Evolutionary conservation across 1,139 yeast genomes (phyloP), one percentile per base, ranked within the genome.

Genomic region (Diutina sp.): DNA sequence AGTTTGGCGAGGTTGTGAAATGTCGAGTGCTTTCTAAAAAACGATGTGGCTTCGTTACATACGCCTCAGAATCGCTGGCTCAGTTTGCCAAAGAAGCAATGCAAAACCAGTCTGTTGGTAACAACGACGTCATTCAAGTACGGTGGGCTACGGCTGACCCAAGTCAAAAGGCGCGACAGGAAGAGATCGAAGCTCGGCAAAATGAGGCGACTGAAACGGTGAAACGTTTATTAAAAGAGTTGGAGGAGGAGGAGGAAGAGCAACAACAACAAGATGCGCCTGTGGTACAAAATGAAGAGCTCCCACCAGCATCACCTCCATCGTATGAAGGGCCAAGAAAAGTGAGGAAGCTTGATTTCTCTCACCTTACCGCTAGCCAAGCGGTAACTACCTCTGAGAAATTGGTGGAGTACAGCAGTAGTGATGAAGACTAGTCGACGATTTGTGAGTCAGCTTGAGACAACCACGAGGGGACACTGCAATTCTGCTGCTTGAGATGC

Each of bases 41-140:
- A 63, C 83, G 84, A 50, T 84, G 93, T 67, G 97, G 90, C 0
- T 91, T 93, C 70, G 80, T 93, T 8, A 85, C 89, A 0, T 93
- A 74, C 66, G 75, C 76, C 57, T 68, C 77, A 51, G 96, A 89
- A 63, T 68, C 77, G 38, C 84, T 80, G 65, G 97, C 97, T 0
- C 97, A 91, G 67, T 91, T 91, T 74, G 97, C 96, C 0, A 88
- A 89, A 65, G 98, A 90, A 66, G 96, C 96, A 2, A 87, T 90
- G 96, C 81, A 85, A 52, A 83, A 84, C 57, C 98, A 93, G 66
- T 78, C 88, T 6, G 69, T 91, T 35, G 73, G 72, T 29, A 83
- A 78, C 9, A 77, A 81, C 55, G 96, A 88, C 59, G 76, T 87
- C 0, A 66, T 91, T 56, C 79, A 77, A 60, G 81, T 91, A 1